These are phyloP conservation scores for Solanum dulcamara DNA, from an alignment of 257 asterid genomes.

Conservation along the genomic window DNA sequence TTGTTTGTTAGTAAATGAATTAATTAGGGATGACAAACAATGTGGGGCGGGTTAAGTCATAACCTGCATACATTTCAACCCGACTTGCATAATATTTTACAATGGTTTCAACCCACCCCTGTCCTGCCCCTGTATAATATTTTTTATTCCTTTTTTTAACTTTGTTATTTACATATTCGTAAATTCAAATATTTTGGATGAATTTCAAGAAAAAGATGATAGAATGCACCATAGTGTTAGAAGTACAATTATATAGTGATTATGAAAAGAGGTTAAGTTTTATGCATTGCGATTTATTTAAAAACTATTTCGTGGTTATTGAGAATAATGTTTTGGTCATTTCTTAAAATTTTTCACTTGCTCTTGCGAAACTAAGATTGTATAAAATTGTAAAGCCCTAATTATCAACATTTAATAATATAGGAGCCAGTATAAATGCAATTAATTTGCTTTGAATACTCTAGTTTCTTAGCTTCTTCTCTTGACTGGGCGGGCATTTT, in stretches of 20 bases:
- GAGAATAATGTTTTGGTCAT: neutral
- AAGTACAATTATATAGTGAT: too few relatives aligned
- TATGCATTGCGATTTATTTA: too few relatives aligned
- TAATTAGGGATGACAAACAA: neutral
- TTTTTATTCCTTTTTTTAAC: neutral
- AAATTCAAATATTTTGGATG: neutral
- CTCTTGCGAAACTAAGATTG: too few relatives aligned
- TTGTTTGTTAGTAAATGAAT: neutral
- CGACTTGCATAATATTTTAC: neutral
- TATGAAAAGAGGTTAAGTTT: neutral
- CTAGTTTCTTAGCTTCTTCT: neutral
- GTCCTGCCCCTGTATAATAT: neutral
- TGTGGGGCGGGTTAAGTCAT: neutral
- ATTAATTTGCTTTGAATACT: neutral
- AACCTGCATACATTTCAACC: neutral
- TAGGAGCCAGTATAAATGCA: neutral
- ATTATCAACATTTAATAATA: neutral
- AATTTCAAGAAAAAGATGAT: too few relatives aligned
- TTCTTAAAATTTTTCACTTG: too few relatives aligned
- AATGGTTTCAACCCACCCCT: neutral
- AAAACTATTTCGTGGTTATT: neutral
- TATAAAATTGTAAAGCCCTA: too few relatives aligned
- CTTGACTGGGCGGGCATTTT: too few relatives aligned
- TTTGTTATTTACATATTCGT: neutral
- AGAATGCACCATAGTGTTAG: neutral